A percentile compares a stretch with the other conserved stretches of the same genome.
Evolutionary conservation across 345 rosid genomes (phyloP).

Genomic region (Melaleuca alternifolia): DNA sequence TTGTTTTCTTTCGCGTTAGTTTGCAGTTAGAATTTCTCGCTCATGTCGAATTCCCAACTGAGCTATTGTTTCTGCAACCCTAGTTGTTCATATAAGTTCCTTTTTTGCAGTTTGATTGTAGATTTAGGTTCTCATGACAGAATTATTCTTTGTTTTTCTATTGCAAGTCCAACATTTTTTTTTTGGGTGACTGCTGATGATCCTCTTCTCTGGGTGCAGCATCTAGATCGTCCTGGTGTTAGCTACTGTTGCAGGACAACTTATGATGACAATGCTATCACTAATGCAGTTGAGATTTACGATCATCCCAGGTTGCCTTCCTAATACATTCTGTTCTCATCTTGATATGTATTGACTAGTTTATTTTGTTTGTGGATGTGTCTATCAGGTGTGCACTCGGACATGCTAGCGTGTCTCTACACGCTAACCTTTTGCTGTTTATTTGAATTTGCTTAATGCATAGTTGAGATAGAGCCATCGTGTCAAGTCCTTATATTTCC

Average conservation of each 20-base stretch:
- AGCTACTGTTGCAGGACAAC: slow-evolving; percentile 50
- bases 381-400: not conserved
- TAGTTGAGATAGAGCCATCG: not conserved
- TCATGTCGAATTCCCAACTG: not conserved
- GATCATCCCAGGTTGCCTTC: slow-evolving; percentile 26
- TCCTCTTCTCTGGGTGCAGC: slow-evolving; percentile 14
- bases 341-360: not conserved
- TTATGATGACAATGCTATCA: slow-evolving; percentile 51
- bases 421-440: not conserved
- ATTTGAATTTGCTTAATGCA: not conserved
- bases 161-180: not conserved
- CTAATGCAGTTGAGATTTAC: slow-evolving; percentile 55
- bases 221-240: slow-evolving; percentile 43
- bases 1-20: not conserved
- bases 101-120: not conserved
- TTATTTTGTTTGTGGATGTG: not conserved
- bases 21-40: not conserved
- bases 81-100: not conserved
- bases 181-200: not conserved
- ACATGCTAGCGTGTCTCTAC: not conserved
- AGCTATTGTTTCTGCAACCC: not conserved
- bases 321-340: not conserved
- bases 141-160: not conserved
- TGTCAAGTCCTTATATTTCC: not conserved
- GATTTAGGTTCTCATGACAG: not conserved